Evolutionary conservation across 768 basidiomycete species (phyloP).

Genomic region (Strobilomyces confusus): DNA sequence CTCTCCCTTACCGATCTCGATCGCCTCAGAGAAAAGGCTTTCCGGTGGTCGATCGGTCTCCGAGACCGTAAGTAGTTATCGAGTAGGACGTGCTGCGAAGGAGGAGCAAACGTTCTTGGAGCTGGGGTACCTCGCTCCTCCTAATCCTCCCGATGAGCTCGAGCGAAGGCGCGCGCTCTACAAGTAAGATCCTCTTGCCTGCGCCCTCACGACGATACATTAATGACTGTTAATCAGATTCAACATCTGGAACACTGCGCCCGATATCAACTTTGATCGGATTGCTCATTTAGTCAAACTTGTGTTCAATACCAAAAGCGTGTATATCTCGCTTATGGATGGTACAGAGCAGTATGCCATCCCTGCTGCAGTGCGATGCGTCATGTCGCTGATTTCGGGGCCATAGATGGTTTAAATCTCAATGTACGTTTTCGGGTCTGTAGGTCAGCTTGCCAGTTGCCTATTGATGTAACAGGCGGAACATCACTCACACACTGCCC

Average conservation of each 20-base stretch:
- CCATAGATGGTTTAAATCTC: constrained; percentile 81
- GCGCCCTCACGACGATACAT: background rate
- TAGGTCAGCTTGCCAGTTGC: background rate
- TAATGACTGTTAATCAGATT: constrained; percentile 48
- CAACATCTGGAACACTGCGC: constrained; percentile 83
- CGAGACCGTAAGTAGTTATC: constrained; percentile 30
- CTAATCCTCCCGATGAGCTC: constrained; percentile 79
- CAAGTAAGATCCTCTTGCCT: constrained; percentile 46
- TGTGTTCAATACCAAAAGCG: constrained; percentile 87
- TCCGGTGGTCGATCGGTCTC: constrained; percentile 32
- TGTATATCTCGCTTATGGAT: constrained; percentile 80
- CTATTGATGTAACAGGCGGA: constrained; percentile 37
- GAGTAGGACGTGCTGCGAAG: constrained; percentile 51
- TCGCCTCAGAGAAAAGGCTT: constrained; percentile 29
- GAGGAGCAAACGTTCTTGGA: constrained; percentile 66
- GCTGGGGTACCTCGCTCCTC: constrained; percentile 71
- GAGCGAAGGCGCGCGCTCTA: constrained; percentile 82
- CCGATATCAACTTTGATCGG: constrained; percentile 89
- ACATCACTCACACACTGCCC: constrained; percentile 41
- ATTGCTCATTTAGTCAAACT: constrained; percentile 91
- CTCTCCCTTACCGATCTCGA: constrained; percentile 53
- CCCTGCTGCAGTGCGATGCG: constrained; percentile 1
- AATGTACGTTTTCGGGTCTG: constrained; percentile 51
- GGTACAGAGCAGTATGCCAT: constrained; percentile 70
- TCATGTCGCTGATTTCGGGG: constrained; percentile 7